Evolutionary conservation across 305 asterid species (phyloP), one percentile per base, ranked within the genome.

Genomic region (Ilex paraguariensis): DNA sequence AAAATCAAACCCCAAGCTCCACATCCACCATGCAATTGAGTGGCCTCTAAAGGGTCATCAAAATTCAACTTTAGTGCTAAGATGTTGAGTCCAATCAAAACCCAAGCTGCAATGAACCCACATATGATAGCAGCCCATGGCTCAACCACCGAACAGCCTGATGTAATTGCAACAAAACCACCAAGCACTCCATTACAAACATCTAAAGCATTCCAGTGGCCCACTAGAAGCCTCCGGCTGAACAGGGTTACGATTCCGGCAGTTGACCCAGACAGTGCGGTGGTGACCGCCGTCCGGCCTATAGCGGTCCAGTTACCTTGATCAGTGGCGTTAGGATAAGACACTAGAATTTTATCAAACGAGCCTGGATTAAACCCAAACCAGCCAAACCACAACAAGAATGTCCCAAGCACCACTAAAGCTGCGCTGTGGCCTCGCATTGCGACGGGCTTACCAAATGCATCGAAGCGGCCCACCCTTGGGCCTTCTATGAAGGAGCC

Each of bases 341-440:
- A 7, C 0, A 82, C 87, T 0, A 82, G 77, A 30, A 87, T 87
- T 61, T 81, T 81, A 54, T 63, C 55, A 31, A 84, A 87, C 3
- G 92, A 87, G 13, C 95, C 92, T 0, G 92, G 95, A 42, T 87
- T 87, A 72, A 84, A 87, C 44, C 95, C 95, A 42, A 82, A 87
- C 95, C 92, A 87, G n/a, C 92, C 95, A 36, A 87, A 82, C 92
- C 95, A 87, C 13, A 84, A 14, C 36, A 87, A 64, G n/a, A 87
- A 82, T 0, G 95, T 84, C 2, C 95, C 92, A 7, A 84, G 81
- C 59, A 87, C 95, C 39, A 87, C 95, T 1, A 87, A 68, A 31
- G 95, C 79, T 9, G 95, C 88, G 51, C 81, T 87, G 12, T 87
- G 95, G 3, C 92, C 92, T 11, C 87, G 80, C 87, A 87, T 77